phyloP scores from a whole-genome alignment of 2,329 filamentous ascomycete species.

The Verticillium alfalfae region DNA sequence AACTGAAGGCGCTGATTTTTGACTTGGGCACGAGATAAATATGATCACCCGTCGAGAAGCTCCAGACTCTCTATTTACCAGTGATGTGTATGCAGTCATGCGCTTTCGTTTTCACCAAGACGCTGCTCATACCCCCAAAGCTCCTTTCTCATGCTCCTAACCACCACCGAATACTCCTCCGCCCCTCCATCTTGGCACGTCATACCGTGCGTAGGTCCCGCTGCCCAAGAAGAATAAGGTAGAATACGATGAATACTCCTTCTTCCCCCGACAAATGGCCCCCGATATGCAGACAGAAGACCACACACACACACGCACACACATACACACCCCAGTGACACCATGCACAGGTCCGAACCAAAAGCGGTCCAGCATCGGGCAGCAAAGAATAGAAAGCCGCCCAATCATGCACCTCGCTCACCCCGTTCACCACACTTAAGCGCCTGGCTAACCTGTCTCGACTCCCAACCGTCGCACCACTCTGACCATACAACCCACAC shows the following conservation, averaged over 20 bases:
- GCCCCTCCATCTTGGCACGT: background rate
- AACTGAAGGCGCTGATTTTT: too few relatives aligned
- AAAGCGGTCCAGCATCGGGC: slow-evolving; percentile 4
- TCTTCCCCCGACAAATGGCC: too few relatives aligned
- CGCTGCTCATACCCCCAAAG: background rate
- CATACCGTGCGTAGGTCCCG: slow-evolving; percentile 1
- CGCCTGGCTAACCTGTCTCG: background rate
- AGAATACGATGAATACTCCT: background rate
- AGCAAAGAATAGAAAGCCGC: slow-evolving; percentile 1
- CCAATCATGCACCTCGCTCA: slow-evolving; percentile 3
- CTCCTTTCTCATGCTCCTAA: background rate
- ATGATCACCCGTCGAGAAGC: too few relatives aligned
- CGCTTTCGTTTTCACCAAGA: background rate
- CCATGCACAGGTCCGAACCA: background rate
- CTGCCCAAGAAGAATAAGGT: background rate
- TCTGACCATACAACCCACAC: too few relatives aligned
- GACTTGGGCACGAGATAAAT: too few relatives aligned
- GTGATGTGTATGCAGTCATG: too few relatives aligned
- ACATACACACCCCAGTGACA: too few relatives aligned
- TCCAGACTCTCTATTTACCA: too few relatives aligned
- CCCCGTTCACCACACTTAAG: background rate
- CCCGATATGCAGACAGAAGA: too few relatives aligned
- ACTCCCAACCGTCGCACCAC: background rate
- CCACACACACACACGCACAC: too few relatives aligned
- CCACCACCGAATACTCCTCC: background rate